A percentile compares a stretch with the other conserved stretches of the same genome.
These are phyloP conservation scores for Alternaria brassicicola DNA, from an alignment of 2,329 filamentous ascomycete genomes.

Conservation along the genomic window DNA sequence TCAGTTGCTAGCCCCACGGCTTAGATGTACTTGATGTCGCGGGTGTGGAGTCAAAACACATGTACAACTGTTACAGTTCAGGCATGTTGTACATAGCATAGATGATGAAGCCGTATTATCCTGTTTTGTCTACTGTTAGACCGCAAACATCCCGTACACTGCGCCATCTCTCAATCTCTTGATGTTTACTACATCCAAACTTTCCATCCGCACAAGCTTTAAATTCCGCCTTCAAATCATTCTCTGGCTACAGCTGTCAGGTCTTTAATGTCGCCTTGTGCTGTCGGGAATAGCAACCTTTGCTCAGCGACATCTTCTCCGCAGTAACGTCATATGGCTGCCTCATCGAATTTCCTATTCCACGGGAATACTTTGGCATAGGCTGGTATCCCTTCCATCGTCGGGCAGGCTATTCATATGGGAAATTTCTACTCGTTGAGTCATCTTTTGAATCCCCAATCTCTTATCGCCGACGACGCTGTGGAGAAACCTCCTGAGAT, in stretches of 20 bases:
- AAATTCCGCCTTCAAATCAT: neutral
- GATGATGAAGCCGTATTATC: neutral
- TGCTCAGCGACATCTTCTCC: neutral
- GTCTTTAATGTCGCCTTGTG: neutral
- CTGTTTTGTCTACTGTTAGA: neutral
- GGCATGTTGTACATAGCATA: neutral
- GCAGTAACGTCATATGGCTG: neutral
- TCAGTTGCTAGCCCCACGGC: slow-evolving; percentile 35
- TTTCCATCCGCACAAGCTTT: too few species aligned
- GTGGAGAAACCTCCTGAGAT: neutral
- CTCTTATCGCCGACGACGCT: neutral
- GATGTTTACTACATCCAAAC: too few species aligned
- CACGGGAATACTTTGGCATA: neutral
- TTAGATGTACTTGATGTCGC: neutral
- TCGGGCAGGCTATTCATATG: too few species aligned
- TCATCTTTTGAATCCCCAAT: neutral
- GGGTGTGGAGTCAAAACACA: neutral
- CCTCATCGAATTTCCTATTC: neutral
- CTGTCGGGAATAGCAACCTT: neutral
- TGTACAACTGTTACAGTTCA: neutral
- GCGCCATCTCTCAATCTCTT: too few species aligned
- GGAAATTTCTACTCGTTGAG: too few species aligned
- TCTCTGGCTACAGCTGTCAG: neutral
- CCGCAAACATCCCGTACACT: neutral
- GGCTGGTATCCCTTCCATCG: neutral